phyloP scores from a whole-genome alignment of 2,329 filamentous ascomycete species.

The Didymella lethalis region DNA sequence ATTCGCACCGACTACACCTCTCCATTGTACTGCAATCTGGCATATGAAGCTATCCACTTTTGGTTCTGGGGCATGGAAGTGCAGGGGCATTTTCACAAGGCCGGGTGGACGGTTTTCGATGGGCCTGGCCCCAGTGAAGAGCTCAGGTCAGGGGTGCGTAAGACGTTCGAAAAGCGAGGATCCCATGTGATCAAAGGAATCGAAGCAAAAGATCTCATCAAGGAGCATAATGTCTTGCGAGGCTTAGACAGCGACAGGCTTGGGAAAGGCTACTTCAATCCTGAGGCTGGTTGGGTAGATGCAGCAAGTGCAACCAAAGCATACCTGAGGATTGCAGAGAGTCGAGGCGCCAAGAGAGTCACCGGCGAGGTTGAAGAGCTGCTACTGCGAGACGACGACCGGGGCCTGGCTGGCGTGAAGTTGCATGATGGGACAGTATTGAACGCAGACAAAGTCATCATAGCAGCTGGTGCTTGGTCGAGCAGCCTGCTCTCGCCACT shows the following conservation, averaged over 20 bases:
- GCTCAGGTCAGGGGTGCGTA: conserved; percentile 60
- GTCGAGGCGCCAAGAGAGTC: conserved; percentile 56
- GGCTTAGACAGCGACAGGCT: conserved; percentile 34
- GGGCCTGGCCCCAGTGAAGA: conserved; percentile 53
- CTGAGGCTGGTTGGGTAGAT: conserved; percentile 63
- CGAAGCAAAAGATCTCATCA: conserved; percentile 49
- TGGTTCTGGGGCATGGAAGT: conserved; percentile 51
- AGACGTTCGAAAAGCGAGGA: conserved; percentile 59
- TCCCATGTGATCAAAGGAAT: conserved; percentile 51
- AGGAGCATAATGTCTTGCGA: conserved; percentile 52
- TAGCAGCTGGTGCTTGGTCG: conserved; percentile 66
- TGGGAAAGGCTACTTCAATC: conserved; percentile 59
- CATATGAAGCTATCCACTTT: conserved; percentile 51
- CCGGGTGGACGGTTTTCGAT: conserved; percentile 66
- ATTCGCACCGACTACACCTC: conserved; percentile 67
- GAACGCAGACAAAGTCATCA: conserved; percentile 61
- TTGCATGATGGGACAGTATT: conserved; percentile 58
- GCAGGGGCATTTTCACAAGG: conserved; percentile 61
- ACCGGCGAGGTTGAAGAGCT: conserved; percentile 56
- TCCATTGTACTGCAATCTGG: conserved; percentile 62
- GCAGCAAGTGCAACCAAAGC: conserved; percentile 56
- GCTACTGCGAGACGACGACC: conserved; percentile 49
- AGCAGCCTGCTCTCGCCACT: conserved; percentile 61
- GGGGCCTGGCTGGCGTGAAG: conserved; percentile 55
- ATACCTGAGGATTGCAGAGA: conserved; percentile 56